Base-by-base conservation (phyloP, 345 rosid genomes). In the Microcos paniculata region DNA sequence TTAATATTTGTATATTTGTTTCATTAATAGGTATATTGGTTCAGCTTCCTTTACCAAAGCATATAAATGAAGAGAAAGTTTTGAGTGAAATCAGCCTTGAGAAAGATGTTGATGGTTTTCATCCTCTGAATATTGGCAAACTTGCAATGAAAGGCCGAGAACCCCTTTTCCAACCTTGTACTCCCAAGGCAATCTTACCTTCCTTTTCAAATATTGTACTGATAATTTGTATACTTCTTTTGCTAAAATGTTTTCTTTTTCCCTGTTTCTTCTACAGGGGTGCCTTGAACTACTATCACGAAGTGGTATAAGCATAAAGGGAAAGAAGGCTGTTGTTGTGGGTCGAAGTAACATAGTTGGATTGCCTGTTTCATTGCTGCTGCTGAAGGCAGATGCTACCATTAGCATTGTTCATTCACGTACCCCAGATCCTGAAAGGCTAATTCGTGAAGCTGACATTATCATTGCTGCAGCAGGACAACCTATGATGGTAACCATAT, bases 141-240 rank as follows among this genome's bases (percentile, higher is more conserved):
- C 96, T 93, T 80, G 99, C 97, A 52, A 95, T 95, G 99, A 93
- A 93, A 83, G 99, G 94, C 82, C 82, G 98, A 87, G 96, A 95
- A 13, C 98, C 98, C 23, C 92, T 91, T 78, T 95, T 91, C 71
- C 88, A 85, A 75, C 98, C 99, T 14, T 95, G 98, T 87, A 93
- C 98, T 71, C 98, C 98, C 74, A 91, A 93, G 99, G 99, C 82
- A 85, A 72, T 56, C 28, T 31, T 69, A 69, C 46, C 77, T 51
- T 58, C 62, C 58, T 67, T 73, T 73, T 73, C 19, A 62, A 49
- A 35, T 35, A 35, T 48, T 49, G 14, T 67, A 11, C 8, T 0
- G 14, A 35, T 66, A 35, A 19, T 73, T 31, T 51, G 1, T 11
- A 33, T 38, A 62, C 5, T 26, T 51, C 14, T 40, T 70, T 63